Conservation (phyloP, 768 basidiomycete genomes). For the Xerocomus potaroensis region DNA sequence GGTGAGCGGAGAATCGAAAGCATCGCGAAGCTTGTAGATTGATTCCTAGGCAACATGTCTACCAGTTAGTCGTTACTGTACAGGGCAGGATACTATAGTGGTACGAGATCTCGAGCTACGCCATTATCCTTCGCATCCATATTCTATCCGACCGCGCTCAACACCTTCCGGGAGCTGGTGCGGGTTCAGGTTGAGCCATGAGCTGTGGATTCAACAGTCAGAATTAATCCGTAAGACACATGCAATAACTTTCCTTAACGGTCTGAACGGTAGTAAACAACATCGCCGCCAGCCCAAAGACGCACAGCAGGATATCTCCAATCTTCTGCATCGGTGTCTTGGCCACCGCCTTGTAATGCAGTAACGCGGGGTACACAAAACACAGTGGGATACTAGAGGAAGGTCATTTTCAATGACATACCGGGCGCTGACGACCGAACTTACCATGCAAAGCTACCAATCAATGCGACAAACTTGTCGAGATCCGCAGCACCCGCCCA, state of each 20-base stretch:
- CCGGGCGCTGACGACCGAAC: constrained; percentile 19
- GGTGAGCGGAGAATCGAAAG: constrained; percentile 18
- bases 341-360: constrained; percentile 87
- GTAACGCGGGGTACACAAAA: constrained; percentile 90
- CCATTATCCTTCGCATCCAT: neutral
- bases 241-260: constrained; percentile 43
- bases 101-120: constrained; percentile 12
- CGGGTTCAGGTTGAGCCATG: constrained; percentile 44
- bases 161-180: constrained; percentile 34
- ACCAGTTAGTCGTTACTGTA: constrained; percentile 9
- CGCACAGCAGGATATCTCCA: constrained; percentile 66
- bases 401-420: constrained; percentile 10
- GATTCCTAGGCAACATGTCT: constrained; percentile 13
- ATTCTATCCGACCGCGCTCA: constrained; percentile 11
- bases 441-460: constrained; percentile 93
- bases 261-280: constrained; percentile 82
- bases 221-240: constrained; percentile 1
- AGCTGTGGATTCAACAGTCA: constrained; percentile 41
- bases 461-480: constrained; percentile 92
- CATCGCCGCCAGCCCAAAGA: constrained; percentile 70
- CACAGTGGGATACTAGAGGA: constrained; percentile 78
- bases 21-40: constrained; percentile 7
- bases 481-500: constrained; percentile 82
- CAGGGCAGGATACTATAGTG: constrained; percentile 7
- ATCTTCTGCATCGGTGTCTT: constrained; percentile 61